These are phyloP conservation scores for Magnolia changhungtana DNA, from an alignment of 164 flowering plant species.

Conservation along the genomic window DNA sequence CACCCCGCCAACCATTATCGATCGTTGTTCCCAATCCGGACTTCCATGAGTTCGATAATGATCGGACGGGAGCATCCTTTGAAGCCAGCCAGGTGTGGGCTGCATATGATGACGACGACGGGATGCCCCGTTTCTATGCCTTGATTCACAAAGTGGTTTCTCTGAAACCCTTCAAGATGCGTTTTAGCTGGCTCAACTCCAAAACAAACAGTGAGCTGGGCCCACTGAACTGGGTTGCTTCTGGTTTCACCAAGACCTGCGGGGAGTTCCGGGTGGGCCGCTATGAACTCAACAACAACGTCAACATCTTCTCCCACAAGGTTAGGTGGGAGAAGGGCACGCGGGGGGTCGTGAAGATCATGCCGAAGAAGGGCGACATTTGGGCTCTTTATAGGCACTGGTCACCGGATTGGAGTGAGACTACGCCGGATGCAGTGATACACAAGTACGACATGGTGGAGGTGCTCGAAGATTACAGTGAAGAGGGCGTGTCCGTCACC, in stretches of 20 bases:
- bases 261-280: conserved; percentile 69
- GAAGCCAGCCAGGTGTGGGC: conserved; percentile 73
- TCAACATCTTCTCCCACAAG: conserved; percentile 68
- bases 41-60: conserved; percentile 68
- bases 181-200: conserved; percentile 66
- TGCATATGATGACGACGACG: conserved; percentile 71
- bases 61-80: conserved; percentile 55
- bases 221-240: conserved; percentile 58
- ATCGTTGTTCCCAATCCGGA: conserved; percentile 66
- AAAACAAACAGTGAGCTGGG: conserved; percentile 55
- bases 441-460: conserved; percentile 79
- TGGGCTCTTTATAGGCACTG: conserved; percentile 81
- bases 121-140: conserved; percentile 83
- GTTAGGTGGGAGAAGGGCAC: conserved; percentile 54
- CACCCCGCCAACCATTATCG: conserved; percentile 28
- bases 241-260: conserved; percentile 66
- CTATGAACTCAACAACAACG: conserved; percentile 37
- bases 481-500: conserved; percentile 49
- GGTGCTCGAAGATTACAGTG: conserved; percentile 58
- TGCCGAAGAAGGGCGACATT: conserved; percentile 62
- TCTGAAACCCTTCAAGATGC: conserved; percentile 58
- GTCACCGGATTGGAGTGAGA: conserved; percentile 72
- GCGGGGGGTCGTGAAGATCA: conserved; percentile 46
- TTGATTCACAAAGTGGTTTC: conserved; percentile 55
- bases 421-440: conserved; percentile 54